These are phyloP conservation scores for Calonectria fujianensis DNA, from an alignment of 2,329 filamentous ascomycete genomes.

Conservation along the genomic window DNA sequence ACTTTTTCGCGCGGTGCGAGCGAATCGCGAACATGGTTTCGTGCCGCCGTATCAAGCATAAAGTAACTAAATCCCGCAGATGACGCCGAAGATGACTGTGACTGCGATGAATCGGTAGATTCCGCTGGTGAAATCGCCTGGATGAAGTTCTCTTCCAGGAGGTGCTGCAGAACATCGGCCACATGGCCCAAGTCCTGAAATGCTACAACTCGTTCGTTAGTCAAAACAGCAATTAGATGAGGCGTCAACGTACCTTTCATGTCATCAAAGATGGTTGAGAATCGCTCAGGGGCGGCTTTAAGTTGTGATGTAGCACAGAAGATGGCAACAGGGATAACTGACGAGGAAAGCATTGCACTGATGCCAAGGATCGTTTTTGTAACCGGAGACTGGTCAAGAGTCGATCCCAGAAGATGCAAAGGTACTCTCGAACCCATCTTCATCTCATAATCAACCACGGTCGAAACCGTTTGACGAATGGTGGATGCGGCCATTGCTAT, in stretches of 20 bases:
- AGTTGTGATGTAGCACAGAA: constrained; percentile 35
- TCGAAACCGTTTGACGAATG: constrained; percentile 32
- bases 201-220: constrained; percentile 6
- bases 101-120: constrained; percentile 35
- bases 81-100: constrained; percentile 26
- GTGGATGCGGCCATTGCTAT: constrained; percentile 39
- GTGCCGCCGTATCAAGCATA: constrained; percentile 31
- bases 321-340: constrained; percentile 35
- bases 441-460: constrained; percentile 24
- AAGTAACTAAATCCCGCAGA: constrained; percentile 34
- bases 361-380: constrained; percentile 33
- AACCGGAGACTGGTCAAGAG: constrained; percentile 37
- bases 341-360: constrained; percentile 34
- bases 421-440: constrained; percentile 37
- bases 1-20: constrained; percentile 32
- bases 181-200: constrained; percentile 36
- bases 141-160: constrained; percentile 34
- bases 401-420: constrained; percentile 34
- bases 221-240: not conserved
- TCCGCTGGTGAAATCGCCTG: constrained; percentile 27
- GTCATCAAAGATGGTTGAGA: constrained; percentile 28
- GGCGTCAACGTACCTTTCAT: constrained; percentile 27
- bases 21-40: constrained; percentile 35
- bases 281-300: constrained; percentile 33
- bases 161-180: constrained; percentile 37